These are phyloP conservation scores for Amaranthus palmeri DNA, from an alignment of 148 eudicot genomes.

Conservation along the genomic window DNA sequence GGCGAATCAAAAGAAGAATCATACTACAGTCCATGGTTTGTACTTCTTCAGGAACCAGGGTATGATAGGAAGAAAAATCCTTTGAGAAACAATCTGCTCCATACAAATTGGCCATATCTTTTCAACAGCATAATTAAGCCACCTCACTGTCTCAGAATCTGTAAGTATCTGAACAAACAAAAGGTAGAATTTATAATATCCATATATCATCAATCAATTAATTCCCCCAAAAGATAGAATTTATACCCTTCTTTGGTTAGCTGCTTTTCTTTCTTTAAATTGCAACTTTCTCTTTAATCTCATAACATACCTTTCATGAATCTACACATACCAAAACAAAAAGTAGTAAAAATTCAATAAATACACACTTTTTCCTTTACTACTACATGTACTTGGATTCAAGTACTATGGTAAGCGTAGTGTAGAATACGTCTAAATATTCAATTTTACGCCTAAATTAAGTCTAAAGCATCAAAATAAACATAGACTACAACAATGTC, in stretches of 20 bases:
- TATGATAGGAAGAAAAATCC: conserved; percentile 74
- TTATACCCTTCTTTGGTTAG: conserved; percentile 67
- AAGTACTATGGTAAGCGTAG: too few relatives aligned
- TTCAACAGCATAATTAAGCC: conserved; percentile 84
- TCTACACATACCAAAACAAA: conserved; percentile 29
- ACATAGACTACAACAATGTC: too few relatives aligned
- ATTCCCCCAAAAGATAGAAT: conserved; percentile 2
- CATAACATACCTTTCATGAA: conserved; percentile 57
- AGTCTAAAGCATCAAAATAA: too few relatives aligned
- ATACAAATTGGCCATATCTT: conserved; percentile 89
- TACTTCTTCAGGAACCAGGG: conserved; percentile 96
- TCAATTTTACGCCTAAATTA: too few relatives aligned
- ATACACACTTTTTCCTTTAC: too few relatives aligned
- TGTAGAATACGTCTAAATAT: too few relatives aligned
- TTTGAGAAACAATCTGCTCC: conserved; percentile 85
- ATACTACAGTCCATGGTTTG: conserved; percentile 97
- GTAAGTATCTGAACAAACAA: conserved; percentile 51
- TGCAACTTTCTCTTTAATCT: conserved; percentile 61
- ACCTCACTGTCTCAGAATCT: conserved; percentile 85
- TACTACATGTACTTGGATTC: too few relatives aligned
- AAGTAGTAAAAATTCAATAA: not conserved
- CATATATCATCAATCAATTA: not conserved
- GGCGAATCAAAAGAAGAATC: conserved; percentile 15
- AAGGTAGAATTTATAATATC: not conserved
- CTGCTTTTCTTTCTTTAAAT: conserved; percentile 63